A percentile compares a stretch with the other conserved stretches of the same genome.
Conservation (phyloP, 352 stramenopile genomes). For the Pythium rishiriense region DNA sequence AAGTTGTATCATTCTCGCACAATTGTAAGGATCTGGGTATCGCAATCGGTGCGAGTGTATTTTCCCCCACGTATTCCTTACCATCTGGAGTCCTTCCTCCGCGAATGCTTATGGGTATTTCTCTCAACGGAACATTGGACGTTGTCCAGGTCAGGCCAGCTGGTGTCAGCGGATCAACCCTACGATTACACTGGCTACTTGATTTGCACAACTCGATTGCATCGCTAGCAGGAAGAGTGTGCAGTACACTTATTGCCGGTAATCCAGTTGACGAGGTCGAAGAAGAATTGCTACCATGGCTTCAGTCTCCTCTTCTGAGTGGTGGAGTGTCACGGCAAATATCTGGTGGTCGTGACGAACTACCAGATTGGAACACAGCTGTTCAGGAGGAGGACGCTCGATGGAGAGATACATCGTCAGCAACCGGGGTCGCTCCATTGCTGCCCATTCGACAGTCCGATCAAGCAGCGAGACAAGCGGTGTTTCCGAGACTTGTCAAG, state of each 20-base stretch:
- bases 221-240: slow-evolving; percentile 66
- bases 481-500: slow-evolving; percentile 20
- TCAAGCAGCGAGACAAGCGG: slow-evolving; percentile 12
- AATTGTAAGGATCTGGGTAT: slow-evolving; percentile 65
- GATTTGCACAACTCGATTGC: slow-evolving; percentile 77
- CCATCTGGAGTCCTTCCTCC: slow-evolving; percentile 24
- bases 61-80: slow-evolving; percentile 13
- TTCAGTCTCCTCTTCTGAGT: slow-evolving; percentile 81
- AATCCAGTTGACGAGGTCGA: slow-evolving; percentile 74
- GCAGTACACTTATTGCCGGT: slow-evolving; percentile 74
- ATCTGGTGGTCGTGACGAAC: slow-evolving; percentile 19
- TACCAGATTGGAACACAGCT: slow-evolving; percentile 25
- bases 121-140: slow-evolving; percentile 69
- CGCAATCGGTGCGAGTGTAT: slow-evolving; percentile 47
- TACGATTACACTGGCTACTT: slow-evolving; percentile 82
- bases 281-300: slow-evolving; percentile 82
- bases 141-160: slow-evolving; percentile 71
- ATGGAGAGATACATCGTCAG: slow-evolving; percentile 18
- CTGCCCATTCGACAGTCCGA: slow-evolving; percentile 15
- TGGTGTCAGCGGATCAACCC: slow-evolving; percentile 73
- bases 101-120: slow-evolving; percentile 50
- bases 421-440: not conserved
- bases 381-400: slow-evolving; percentile 22
- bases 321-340: slow-evolving; percentile 46
- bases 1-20: slow-evolving; percentile 69